These are phyloP conservation scores for Epichloe coenophiala DNA, from an alignment of 2,329 filamentous ascomycete species.

Conservation along the genomic window DNA sequence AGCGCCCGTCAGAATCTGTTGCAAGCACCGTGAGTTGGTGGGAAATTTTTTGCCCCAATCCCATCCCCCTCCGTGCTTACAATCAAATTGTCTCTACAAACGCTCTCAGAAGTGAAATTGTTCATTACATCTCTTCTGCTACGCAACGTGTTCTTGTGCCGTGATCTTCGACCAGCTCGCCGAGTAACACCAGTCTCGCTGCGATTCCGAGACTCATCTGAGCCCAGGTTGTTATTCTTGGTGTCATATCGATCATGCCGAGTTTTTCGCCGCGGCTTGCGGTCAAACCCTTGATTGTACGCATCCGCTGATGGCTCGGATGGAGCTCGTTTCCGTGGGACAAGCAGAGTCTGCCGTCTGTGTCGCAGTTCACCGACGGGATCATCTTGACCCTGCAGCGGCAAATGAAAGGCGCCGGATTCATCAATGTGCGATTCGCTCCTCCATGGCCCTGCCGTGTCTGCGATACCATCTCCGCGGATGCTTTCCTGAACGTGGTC, in stretches of 20 bases:
- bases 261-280: slow-evolving; percentile 8
- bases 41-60: too few relatives aligned
- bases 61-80: background rate
- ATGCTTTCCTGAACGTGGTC: background rate
- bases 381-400: background rate
- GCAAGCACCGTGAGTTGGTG: background rate
- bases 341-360: background rate
- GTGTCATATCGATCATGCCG: slow-evolving; percentile 8
- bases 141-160: slow-evolving; percentile 14
- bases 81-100: slow-evolving; percentile 1
- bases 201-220: background rate
- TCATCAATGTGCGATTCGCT: background rate
- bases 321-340: background rate
- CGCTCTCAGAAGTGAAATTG: slow-evolving; percentile 35
- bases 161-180: background rate
- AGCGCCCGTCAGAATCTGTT: background rate
- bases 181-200: background rate
- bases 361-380: background rate
- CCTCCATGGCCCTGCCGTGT: background rate
- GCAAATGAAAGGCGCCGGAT: background rate
- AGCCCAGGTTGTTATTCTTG: background rate
- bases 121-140: slow-evolving; percentile 35
- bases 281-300: slow-evolving; percentile 3
- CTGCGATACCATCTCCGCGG: background rate
- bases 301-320: background rate